Evolutionary conservation across 2,329 filamentous ascomycete species (phyloP).

Genomic region (Cordyceps javanica): DNA sequence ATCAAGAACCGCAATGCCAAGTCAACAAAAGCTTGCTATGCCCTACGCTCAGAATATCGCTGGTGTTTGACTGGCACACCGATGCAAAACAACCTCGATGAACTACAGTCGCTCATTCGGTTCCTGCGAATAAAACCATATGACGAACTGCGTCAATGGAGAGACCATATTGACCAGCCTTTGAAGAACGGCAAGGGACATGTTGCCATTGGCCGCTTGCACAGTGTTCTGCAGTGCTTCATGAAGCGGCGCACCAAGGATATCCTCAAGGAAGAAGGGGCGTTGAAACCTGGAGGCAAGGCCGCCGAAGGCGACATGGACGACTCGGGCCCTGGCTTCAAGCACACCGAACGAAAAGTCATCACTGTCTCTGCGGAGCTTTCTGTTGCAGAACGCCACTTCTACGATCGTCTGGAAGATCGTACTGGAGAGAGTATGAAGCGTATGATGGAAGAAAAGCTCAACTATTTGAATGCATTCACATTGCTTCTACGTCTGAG

Average conservation of each 20-base stretch:
- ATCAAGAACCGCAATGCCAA: constrained; percentile 99
- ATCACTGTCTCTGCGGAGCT: constrained; percentile 74
- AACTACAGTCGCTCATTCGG: constrained; percentile 86
- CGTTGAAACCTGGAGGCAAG: constrained; percentile 70
- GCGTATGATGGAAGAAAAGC: constrained; percentile 76
- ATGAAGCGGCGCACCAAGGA: constrained; percentile 99
- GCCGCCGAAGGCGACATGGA: constrained; percentile 39
- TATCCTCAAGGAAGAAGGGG: constrained; percentile 83
- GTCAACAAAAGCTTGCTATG: constrained; percentile 85
- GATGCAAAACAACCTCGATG: constrained; percentile 97
- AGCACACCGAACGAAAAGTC: constrained; percentile 86
- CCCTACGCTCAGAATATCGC: constrained; percentile 76
- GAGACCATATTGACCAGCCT: constrained; percentile 80
- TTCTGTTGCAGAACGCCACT: constrained; percentile 70
- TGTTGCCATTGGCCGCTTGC: constrained; percentile 79
- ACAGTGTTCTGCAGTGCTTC: constrained; percentile 80
- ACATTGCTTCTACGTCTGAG: constrained; percentile 84
- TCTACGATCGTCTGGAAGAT: constrained; percentile 78
- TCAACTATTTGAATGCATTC: constrained; percentile 90
- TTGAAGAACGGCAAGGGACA: constrained; percentile 87
- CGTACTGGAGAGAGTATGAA: constrained; percentile 83
- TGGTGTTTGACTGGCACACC: constrained; percentile 97
- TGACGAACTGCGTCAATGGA: constrained; percentile 80
- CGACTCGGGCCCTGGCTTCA: constrained; percentile 62
- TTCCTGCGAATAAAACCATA: constrained; percentile 92